phyloP scores from a whole-genome alignment of 768 basidiomycete species.

The Leccinum fibrillosum region DNA sequence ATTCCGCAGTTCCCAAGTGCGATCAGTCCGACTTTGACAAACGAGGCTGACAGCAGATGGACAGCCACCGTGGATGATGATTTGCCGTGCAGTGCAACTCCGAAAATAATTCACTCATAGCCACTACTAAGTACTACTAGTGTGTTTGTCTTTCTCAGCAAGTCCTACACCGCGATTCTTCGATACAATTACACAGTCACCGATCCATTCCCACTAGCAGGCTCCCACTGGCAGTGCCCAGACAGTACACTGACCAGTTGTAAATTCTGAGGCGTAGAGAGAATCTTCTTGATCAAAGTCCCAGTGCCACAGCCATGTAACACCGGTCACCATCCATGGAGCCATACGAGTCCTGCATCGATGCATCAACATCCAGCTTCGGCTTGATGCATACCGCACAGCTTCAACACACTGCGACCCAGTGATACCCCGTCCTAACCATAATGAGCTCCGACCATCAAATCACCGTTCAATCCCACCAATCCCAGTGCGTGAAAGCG shows the following conservation, averaged over 20 bases:
- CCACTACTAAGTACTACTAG: too few species aligned
- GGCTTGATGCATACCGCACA: slow-evolving; percentile 2
- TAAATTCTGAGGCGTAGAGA: not conserved
- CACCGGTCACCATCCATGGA: not conserved
- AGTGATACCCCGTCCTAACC: not conserved
- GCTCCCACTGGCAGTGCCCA: too few species aligned
- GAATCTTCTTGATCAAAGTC: not conserved
- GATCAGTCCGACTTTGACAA: too few species aligned
- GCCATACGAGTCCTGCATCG: not conserved
- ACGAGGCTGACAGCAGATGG: too few species aligned
- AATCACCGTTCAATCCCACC: not conserved
- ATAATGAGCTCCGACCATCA: slow-evolving; percentile 2
- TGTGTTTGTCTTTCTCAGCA: too few species aligned
- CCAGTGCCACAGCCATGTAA: not conserved
- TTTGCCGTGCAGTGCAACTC: too few species aligned
- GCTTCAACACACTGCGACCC: not conserved
- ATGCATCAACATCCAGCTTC: not conserved
- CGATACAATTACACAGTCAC: too few species aligned
- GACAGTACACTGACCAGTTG: not conserved
- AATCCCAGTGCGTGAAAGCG: not conserved
- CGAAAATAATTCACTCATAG: too few species aligned
- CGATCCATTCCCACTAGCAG: too few species aligned
- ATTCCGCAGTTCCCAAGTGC: too few species aligned
- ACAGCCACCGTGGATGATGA: too few species aligned
- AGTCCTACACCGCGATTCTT: too few species aligned